Evolutionary conservation across 2,329 filamentous ascomycete species (phyloP), one percentile per base, ranked within the genome.

Genomic region (Aphanocladium album): DNA sequence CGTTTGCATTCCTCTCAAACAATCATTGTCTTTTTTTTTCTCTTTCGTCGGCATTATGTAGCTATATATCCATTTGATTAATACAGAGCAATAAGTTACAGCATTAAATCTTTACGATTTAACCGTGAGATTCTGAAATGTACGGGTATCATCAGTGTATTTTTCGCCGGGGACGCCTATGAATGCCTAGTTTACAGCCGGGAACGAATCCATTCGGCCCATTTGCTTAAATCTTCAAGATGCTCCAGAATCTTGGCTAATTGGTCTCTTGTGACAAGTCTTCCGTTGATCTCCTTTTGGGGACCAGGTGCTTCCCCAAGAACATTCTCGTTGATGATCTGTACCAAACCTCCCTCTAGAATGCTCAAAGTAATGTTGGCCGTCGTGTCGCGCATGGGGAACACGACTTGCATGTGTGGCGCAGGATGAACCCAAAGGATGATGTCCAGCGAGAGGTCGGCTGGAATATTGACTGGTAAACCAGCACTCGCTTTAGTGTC

Each of bases 341-440:
- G 76, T 4, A 89, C 78, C 16, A 81, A 76, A 5, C 82, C 87
- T 60, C 87, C 85, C 39, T 81, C 76, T 21, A 82, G 77, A 19
- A 90, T 80, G 65, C 85, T 83, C 14, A 89, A 67, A 27, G 79
- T 79, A 25, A 89, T 73, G 62, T 81, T 80, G 5, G 80, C 81
- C 2, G 79, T 82, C 37, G 69, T 72, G 17, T 72, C 64, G 39
- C 71, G 72, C 65, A 84, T 81, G 1, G 83, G 82, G 64, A 86
- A 86, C 9, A 80, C 77, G 7, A 85, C 73, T 57, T 81, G 76
- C 17, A 86, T 70, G 30, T 78, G 76, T 5, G 80, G 78, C 8
- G 78, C 70, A 0, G 79, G 78, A 60, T 82, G 75, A 19, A 80
- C 77, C 61, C 78, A 81, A 27, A 86, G 71, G 3, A 79, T 82